Base-by-base conservation (phyloP, 2,329 filamentous ascomycete species). In the Ceratocystis diversiconidia region DNA sequence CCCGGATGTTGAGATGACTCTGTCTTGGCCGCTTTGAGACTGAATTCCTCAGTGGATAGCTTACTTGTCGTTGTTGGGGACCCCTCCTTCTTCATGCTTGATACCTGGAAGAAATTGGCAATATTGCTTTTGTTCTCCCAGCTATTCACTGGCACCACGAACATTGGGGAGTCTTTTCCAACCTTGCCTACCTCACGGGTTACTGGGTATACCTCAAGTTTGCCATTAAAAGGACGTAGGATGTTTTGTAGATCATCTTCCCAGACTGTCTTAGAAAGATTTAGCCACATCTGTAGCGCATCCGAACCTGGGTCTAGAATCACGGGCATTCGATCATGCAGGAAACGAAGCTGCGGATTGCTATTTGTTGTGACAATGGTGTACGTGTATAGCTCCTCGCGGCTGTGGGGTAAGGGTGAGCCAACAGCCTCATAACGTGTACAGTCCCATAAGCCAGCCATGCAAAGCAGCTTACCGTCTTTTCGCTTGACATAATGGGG, bases 241-340 rank as follows among this genome's bases (percentile, higher is more conserved):
- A 95, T 76, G 0, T 79, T 79, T 73, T 96, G 91, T 32, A 97
- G 77, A 65, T 94, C 88, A 63, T 79, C 80, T 2, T 83, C 86
- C 92, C 94, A 97, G 67, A 85, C 84, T 25, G 80, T 78, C 19
- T 82, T 81, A 1, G 73, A 76, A 0, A 90, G 90, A 72, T 96
- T 88, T 19, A 97, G 79, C 91, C 91, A 96, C 3, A 74, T 84
- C 64, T 78, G 81, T 72, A 96, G 79, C 10, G 79, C 82, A 1
- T 88, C 81, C 0, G 87, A 90, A 3, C 85, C 85, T 3, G 88
- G 85, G 5, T 96, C 86, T 0, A 99, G 74, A 36, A 97, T 89
- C 5, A 96, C 92, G 0, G 94, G 94, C 94, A 99, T 99, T 17
- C 94, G 86, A 72, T 95, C 88, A 73, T 99, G 94, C 19, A 99